Conservation (phyloP, 1,139 yeast species). For the Geotrichum aggregatum region DNA sequence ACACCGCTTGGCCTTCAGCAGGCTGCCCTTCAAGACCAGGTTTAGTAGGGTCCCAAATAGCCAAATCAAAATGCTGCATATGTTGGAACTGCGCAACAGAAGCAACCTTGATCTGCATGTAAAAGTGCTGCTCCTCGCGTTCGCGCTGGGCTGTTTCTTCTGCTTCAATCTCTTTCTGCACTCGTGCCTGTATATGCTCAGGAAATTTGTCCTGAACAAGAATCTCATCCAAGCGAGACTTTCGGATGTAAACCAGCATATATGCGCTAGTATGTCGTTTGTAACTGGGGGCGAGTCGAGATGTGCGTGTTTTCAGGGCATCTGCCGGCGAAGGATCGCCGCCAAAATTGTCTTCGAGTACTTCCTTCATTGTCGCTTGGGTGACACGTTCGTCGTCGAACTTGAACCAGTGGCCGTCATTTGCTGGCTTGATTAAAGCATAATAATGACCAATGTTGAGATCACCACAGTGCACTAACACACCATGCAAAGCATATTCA, state of each 20-base stretch:
- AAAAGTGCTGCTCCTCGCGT: conserved; percentile 75
- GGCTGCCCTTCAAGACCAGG: conserved; percentile 20
- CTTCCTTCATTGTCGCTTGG: conserved; percentile 77
- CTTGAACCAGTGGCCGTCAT: conserved; percentile 72
- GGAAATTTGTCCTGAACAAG: conserved; percentile 66
- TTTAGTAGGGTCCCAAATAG: conserved; percentile 36
- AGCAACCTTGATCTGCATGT: conserved; percentile 56
- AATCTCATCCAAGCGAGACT: conserved; percentile 53
- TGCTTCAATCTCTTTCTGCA: conserved; percentile 58
- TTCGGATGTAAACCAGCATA: conserved; percentile 89
- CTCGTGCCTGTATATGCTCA: conserved; percentile 59
- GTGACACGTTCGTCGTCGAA: conserved; percentile 96
- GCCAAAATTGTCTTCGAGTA: conserved; percentile 89
- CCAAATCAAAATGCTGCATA: conserved; percentile 73
- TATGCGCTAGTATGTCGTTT: conserved; percentile 91
- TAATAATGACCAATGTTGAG: conserved; percentile 95
- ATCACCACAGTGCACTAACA: conserved; percentile 92
- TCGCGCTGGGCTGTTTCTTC: conserved; percentile 56
- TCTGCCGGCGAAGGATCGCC: conserved; percentile 45
- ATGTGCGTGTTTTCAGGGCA: conserved; percentile 7
- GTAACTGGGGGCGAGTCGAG: conserved; percentile 27
- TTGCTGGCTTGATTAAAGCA: conserved; percentile 81
- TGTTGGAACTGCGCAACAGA: conserved; percentile 51
- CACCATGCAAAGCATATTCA: conserved; percentile 84
- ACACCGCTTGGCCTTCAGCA: conserved; percentile 49